phyloP scores from a whole-genome alignment of 257 asterid genomes.

The Cordia subcordata region DNA sequence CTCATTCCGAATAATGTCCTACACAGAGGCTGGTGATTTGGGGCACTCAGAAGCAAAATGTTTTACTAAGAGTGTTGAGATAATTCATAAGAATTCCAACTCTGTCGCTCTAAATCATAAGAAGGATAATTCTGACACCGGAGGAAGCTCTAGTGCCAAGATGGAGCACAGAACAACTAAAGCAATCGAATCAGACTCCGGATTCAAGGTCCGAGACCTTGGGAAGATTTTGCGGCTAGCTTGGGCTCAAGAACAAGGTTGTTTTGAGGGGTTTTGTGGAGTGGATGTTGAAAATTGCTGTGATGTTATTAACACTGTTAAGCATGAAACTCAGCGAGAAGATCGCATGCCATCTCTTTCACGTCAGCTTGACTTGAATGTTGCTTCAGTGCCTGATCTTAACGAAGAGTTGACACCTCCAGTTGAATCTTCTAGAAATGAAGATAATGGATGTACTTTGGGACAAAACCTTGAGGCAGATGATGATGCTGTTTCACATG shows the following conservation, averaged over 20 bases:
- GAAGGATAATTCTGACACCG: constrained; percentile 42
- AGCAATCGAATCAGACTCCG: constrained; percentile 45
- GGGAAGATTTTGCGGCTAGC: constrained; percentile 49
- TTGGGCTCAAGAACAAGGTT: constrained; percentile 45
- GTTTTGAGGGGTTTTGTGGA: constrained; percentile 39
- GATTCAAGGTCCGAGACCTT: constrained; percentile 67
- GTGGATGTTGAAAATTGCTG: constrained; percentile 27
- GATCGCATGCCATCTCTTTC: constrained; percentile 37
- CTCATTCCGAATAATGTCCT: constrained; percentile 68
- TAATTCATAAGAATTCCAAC: constrained; percentile 41
- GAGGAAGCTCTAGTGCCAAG: constrained; percentile 53
- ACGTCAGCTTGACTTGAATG: constrained; percentile 55
- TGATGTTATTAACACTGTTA: constrained; percentile 20
- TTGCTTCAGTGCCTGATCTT: constrained; percentile 61
- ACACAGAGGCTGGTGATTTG: constrained; percentile 52
- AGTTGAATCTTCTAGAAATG: constrained; percentile 49
- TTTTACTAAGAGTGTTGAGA: constrained; percentile 69
- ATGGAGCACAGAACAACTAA: constrained; percentile 24
- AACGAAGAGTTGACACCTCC: constrained; percentile 65
- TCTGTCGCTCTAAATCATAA: constrained; percentile 27
- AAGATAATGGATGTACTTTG: constrained; percentile 40
- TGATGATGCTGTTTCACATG: constrained; percentile 44
- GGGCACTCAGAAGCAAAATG: constrained; percentile 86
- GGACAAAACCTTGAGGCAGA: constrained; percentile 41
- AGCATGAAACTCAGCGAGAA: constrained; percentile 33